A percentile compares a stretch with the other conserved stretches of the same genome.
Evolutionary conservation across 1,139 yeast genomes (phyloP).

Genomic region (Geotrichum siamense): DNA sequence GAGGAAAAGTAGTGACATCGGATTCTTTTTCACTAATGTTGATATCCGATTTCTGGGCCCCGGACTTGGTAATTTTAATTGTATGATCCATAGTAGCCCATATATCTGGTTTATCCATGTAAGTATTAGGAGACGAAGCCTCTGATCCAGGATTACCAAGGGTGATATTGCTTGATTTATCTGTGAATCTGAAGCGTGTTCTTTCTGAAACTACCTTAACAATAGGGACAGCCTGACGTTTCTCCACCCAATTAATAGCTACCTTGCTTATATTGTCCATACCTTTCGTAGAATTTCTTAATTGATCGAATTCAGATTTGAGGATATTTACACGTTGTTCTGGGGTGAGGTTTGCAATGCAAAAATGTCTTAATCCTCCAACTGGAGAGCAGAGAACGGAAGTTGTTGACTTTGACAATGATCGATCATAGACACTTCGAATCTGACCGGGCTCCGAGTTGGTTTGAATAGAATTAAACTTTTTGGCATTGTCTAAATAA

Average conservation of each 20-base stretch:
- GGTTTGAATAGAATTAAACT: slow-evolving; percentile 23
- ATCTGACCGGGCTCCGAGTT: slow-evolving; percentile 37
- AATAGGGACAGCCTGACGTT: slow-evolving; percentile 14
- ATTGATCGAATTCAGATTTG: slow-evolving; percentile 21
- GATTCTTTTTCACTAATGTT: slow-evolving; percentile 19
- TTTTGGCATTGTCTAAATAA: slow-evolving; percentile 34
- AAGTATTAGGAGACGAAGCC: slow-evolving; percentile 16
- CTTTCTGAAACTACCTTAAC: slow-evolving; percentile 12
- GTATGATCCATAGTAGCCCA: slow-evolving; percentile 43
- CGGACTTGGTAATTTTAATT: slow-evolving; percentile 37
- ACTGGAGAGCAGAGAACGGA: slow-evolving; percentile 41
- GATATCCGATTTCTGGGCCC: too few relatives aligned
- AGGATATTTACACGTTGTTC: slow-evolving; percentile 31
- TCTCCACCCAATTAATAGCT: slow-evolving; percentile 30
- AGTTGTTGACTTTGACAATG: slow-evolving; percentile 14
- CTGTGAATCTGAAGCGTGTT: slow-evolving; percentile 13
- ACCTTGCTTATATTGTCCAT: slow-evolving; percentile 29
- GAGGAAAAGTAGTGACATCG: slow-evolving; percentile 37
- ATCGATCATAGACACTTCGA: slow-evolving; percentile 25
- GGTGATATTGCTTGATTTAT: slow-evolving; percentile 14
- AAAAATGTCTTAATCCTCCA: slow-evolving; percentile 46
- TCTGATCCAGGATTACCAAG: slow-evolving; percentile 5
- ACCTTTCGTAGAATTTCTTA: slow-evolving; percentile 18
- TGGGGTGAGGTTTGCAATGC: slow-evolving; percentile 34
- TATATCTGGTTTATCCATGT: slow-evolving; percentile 28